phyloP scores from a whole-genome alignment of 768 basidiomycete species.

The Suillus plorans region DNA sequence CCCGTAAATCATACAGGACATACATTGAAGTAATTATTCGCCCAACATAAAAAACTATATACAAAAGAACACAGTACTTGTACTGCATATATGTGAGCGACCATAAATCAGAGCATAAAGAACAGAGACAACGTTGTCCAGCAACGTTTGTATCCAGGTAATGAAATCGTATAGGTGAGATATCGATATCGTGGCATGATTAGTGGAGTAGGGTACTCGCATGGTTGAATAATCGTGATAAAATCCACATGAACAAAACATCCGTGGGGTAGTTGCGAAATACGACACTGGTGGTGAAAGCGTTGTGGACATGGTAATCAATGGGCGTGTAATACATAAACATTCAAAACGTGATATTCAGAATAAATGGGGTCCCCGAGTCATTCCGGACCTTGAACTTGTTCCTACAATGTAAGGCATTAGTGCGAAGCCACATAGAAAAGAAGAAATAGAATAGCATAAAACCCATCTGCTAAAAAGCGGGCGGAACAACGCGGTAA shows the following conservation, averaged over 20 bases:
- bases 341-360: constrained; percentile 16
- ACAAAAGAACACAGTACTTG: constrained; percentile 1
- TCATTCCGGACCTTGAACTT: constrained; percentile 10
- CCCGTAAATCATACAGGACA: not conserved
- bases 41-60: not conserved
- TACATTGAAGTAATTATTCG: not conserved
- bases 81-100: not conserved
- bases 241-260: not conserved
- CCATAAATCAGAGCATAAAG: constrained; percentile 2
- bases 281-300: not conserved
- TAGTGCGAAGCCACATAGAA: not conserved
- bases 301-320: not conserved
- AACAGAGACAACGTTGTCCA: not conserved
- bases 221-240: not conserved
- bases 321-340: not conserved
- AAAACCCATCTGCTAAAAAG: not conserved
- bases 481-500: not conserved
- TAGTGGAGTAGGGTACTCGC: not conserved
- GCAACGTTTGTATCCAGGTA: not conserved
- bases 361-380: not conserved
- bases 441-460: not conserved
- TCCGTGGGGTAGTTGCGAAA: not conserved
- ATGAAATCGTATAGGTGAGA: constrained; percentile 1
- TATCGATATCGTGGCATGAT: not conserved
- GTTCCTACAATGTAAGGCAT: constrained; percentile 14